Conservation (phyloP, 768 basidiomycete species). For the Xerocomellus intermedius region DNA sequence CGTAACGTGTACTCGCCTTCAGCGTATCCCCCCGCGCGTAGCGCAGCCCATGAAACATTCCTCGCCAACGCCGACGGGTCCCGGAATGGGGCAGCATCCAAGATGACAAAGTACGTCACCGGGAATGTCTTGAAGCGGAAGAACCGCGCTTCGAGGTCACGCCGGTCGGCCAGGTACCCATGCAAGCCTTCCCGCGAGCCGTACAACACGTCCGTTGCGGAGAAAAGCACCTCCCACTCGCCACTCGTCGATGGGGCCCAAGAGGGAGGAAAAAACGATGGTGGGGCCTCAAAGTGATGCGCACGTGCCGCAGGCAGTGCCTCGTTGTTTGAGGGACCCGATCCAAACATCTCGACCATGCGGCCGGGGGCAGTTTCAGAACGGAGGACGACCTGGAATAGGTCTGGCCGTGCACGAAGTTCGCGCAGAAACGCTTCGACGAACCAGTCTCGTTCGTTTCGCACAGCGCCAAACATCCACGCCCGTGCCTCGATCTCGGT, state of each 20-base stretch:
- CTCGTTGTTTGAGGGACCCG: constrained; percentile 5
- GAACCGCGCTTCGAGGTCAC: constrained; percentile 14
- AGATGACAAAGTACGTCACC: constrained; percentile 34
- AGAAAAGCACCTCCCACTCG: constrained; percentile 13
- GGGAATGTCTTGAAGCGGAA: constrained; percentile 33
- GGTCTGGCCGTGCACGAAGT: constrained; percentile 30
- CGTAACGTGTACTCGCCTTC: constrained; percentile 18
- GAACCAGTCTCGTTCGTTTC: constrained; percentile 28
- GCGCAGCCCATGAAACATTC: constrained; percentile 19
- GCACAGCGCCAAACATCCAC: constrained; percentile 34
- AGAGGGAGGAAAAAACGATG: background rate
- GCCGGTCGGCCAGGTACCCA: constrained; percentile 8
- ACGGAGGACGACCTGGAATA: constrained; percentile 31
- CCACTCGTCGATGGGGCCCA: background rate
- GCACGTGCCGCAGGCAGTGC: constrained; percentile 9
- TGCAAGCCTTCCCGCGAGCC: constrained; percentile 1
- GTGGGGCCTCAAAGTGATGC: constrained; percentile 25
- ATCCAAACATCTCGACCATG: constrained; percentile 27
- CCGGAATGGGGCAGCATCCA: constrained; percentile 9
- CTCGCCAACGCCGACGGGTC: background rate
- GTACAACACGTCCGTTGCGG: constrained; percentile 23
- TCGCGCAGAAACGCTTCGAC: constrained; percentile 27
- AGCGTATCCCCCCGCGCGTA: constrained; percentile 28
- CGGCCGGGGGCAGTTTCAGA: constrained; percentile 28
- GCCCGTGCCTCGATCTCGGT: constrained; percentile 19